Conservation (phyloP, 2,329 filamentous ascomycete species). For the Aspergillus calidoustus region DNA sequence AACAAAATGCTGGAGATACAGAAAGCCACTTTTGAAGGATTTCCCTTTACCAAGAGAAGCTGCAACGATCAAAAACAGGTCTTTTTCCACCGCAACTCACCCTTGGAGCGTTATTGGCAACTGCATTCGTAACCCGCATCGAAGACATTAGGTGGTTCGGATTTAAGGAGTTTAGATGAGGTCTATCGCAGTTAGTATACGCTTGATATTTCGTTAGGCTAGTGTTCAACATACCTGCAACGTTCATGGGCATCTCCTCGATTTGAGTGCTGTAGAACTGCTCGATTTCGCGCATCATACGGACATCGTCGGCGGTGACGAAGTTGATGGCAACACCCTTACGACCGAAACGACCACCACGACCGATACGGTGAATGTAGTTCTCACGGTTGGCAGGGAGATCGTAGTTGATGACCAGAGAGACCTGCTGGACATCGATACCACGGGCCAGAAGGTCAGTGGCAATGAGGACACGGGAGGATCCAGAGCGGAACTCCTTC, state of each 20-base stretch:
- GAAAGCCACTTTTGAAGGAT: slow-evolving; percentile 48
- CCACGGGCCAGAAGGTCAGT: slow-evolving; percentile 97
- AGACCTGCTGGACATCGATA: slow-evolving; percentile 99
- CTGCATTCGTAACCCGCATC: slow-evolving; percentile 45
- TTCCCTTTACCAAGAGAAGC: slow-evolving; percentile 35
- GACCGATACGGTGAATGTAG: slow-evolving; percentile 99
- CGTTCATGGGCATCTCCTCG: slow-evolving; percentile 99
- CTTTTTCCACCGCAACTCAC: slow-evolving; percentile 33
- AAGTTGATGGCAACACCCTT: slow-evolving; percentile 99
- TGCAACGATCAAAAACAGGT: slow-evolving; percentile 31
- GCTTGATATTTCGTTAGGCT: not conserved
- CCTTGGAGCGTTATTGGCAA: slow-evolving; percentile 34
- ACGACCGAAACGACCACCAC: slow-evolving; percentile 98
- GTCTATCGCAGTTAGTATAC: slow-evolving; percentile 33
- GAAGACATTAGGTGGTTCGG: slow-evolving; percentile 34
- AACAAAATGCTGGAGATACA: slow-evolving; percentile 41
- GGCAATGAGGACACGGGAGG: slow-evolving; percentile 97
- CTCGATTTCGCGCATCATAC: slow-evolving; percentile 99
- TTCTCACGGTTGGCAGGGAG: slow-evolving; percentile 98
- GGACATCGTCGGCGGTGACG: slow-evolving; percentile 97
- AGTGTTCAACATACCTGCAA: slow-evolving; percentile 59
- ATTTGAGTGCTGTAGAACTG: slow-evolving; percentile 99
- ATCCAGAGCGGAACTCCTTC: slow-evolving; percentile 99
- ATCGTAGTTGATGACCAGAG: slow-evolving; percentile 99
- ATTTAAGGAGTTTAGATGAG: slow-evolving; percentile 48